A percentile compares a stretch with the other conserved stretches of the same genome.
Evolutionary conservation across 495 filamentous ascomycete genomes (phyloP).

Genomic region (Coniosporium apollinis): DNA sequence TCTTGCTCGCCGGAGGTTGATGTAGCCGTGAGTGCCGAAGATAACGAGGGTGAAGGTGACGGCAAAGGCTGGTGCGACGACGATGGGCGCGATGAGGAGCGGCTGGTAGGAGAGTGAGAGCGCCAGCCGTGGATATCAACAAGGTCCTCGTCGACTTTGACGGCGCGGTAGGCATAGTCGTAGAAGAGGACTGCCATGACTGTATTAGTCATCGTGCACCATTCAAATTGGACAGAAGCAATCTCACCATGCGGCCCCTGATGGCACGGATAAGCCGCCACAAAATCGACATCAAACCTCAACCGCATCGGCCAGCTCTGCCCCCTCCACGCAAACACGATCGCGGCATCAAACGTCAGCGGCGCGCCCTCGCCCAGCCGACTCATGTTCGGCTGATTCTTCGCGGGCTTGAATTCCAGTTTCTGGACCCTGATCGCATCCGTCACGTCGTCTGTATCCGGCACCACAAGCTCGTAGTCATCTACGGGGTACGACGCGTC

Average conservation of each 20-base stretch:
- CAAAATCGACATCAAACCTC: conserved; percentile 46
- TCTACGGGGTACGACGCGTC: conserved; percentile 39
- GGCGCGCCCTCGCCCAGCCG: conserved; percentile 21
- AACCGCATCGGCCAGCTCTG: conserved; percentile 45
- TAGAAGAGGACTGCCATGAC: conserved; percentile 35
- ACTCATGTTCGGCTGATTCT: conserved; percentile 11
- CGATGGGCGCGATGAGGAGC: background rate
- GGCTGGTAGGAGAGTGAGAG: conserved; percentile 1
- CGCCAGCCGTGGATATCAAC: conserved; percentile 44
- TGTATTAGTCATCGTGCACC: too few species aligned
- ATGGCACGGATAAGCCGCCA: conserved; percentile 48
- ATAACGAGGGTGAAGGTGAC: conserved; percentile 4
- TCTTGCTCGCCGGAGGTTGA: background rate
- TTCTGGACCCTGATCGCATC: conserved; percentile 50
- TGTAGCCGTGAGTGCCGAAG: conserved; percentile 7
- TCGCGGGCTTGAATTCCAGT: conserved; percentile 30
- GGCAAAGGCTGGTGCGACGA: conserved; percentile 2
- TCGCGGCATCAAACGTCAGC: conserved; percentile 40
- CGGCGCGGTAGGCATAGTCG: conserved; percentile 40
- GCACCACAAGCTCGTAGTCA: conserved; percentile 40
- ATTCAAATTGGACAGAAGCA: background rate
- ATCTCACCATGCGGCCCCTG: conserved; percentile 41
- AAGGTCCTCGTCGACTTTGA: conserved; percentile 38
- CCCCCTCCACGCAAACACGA: conserved; percentile 50
- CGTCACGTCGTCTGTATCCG: conserved; percentile 35